Conservation (phyloP, 148 eudicot species). For the Fagopyrum esculentum region DNA sequence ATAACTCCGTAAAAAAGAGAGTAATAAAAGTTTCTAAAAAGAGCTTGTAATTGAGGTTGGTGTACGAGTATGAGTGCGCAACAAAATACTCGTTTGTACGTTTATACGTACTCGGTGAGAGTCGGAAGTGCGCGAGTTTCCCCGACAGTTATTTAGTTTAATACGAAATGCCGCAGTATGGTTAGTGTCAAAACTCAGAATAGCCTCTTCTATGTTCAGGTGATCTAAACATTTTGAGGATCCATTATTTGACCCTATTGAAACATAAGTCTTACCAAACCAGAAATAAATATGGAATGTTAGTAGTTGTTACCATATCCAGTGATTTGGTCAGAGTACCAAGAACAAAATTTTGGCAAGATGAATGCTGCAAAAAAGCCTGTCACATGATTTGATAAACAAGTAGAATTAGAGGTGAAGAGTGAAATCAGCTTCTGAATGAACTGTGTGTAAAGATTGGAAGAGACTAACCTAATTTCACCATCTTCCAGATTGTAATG, state of each 20-base stretch:
- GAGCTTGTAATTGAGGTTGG: no score
- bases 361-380: conserved; percentile 67
- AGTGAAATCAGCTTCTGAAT: not conserved
- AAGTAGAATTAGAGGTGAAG: not conserved
- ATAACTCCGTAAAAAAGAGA: no score
- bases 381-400: conserved; percentile 18
- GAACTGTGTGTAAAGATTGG: not conserved
- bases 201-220: no score
- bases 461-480: conserved; percentile 55
- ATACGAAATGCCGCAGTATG: not conserved
- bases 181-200: no score
- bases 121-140: no score
- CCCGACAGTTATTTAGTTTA: no score
- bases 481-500: conserved; percentile 67
- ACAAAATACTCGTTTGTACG: no score
- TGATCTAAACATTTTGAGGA: not conserved
- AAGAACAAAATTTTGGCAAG: conserved; percentile 59
- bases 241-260: not conserved
- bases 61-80: no score
- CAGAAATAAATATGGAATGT: not conserved
- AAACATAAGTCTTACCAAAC: not conserved
- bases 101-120: no score
- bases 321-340: conserved; percentile 51
- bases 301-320: conserved; percentile 40
- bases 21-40: no score